These are phyloP conservation scores for Tulasnella sp. DNA, from an alignment of 768 basidiomycete species.

Conservation along the genomic window DNA sequence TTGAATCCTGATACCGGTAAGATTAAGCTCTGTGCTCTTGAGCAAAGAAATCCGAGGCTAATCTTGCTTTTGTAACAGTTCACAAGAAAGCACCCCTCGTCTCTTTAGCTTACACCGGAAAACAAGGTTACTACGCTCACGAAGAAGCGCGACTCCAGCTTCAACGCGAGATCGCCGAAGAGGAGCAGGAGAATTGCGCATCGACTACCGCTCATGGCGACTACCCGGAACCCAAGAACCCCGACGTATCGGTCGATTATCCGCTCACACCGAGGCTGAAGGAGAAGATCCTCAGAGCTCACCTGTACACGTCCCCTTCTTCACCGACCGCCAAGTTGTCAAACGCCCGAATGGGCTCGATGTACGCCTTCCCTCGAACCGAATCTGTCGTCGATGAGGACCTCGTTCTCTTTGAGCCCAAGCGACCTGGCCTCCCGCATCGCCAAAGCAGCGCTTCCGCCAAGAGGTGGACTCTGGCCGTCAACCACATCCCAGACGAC, in stretches of 20 bases:
- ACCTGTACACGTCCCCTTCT: constrained; percentile 23
- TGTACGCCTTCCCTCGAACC: background rate
- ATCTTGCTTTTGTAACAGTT: background rate
- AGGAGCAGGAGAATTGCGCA: background rate
- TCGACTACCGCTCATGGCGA: constrained; percentile 13
- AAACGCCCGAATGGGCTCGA: background rate
- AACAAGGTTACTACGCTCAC: constrained; percentile 8
- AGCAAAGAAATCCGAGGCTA: background rate
- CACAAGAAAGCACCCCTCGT: background rate
- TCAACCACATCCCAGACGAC: constrained; percentile 24
- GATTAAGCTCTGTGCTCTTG: background rate
- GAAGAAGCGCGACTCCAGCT: constrained; percentile 1
- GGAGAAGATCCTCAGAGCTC: background rate
- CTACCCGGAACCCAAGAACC: background rate
- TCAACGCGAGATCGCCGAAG: background rate
- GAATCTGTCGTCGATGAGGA: background rate
- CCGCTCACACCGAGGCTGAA: background rate
- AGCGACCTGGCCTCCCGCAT: constrained; percentile 17
- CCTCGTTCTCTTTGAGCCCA: background rate
- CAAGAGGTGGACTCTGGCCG: constrained; percentile 26
- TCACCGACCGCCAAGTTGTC: background rate
- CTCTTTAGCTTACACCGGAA: constrained; percentile 11
- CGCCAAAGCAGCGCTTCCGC: constrained; percentile 16
- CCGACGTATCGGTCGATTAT: background rate
- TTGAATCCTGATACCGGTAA: background rate